A percentile compares a stretch with the other conserved stretches of the same genome.
phyloP scores from a whole-genome alignment of 2,329 filamentous ascomycete genomes.

The Mollisia scopiformis region DNA sequence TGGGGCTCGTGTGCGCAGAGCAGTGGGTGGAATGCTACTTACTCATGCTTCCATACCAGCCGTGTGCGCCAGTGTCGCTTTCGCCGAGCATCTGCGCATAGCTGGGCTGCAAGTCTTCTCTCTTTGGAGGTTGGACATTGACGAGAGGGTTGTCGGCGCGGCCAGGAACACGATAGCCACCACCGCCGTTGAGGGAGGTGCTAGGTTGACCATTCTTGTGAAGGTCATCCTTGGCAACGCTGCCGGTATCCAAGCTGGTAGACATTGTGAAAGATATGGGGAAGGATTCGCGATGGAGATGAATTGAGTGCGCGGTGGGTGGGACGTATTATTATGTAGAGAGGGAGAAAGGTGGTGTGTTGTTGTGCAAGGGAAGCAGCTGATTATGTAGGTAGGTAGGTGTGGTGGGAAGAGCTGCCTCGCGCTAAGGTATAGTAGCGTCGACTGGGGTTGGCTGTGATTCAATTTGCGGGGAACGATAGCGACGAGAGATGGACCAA shows the following conservation, averaged over 20 bases:
- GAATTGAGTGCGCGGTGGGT: neutral
- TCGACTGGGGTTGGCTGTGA: neutral
- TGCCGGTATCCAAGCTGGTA: slow-evolving; percentile 13
- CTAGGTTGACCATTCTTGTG: slow-evolving; percentile 8
- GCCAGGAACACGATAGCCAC: slow-evolving; percentile 23
- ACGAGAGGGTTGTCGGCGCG: slow-evolving; percentile 51
- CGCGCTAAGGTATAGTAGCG: neutral
- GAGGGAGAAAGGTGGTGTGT: neutral
- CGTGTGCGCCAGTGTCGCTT: slow-evolving; percentile 69
- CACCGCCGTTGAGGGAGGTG: slow-evolving; percentile 36
- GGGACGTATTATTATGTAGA: neutral
- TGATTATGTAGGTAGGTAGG: neutral
- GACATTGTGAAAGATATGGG: slow-evolving; percentile 8
- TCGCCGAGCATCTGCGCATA: slow-evolving; percentile 68
- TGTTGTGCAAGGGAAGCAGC: neutral
- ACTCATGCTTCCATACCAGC: slow-evolving; percentile 92
- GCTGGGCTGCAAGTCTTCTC: slow-evolving; percentile 78
- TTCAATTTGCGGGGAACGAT: neutral
- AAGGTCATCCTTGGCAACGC: slow-evolving; percentile 18
- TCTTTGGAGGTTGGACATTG: slow-evolving; percentile 76
- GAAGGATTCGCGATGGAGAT: slow-evolving; percentile 1
- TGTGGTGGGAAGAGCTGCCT: neutral
- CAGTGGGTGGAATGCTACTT: slow-evolving; percentile 40
- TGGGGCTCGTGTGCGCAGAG: neutral
- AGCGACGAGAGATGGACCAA: neutral